Base-by-base conservation (phyloP, 345 rosid genomes). In the thale cress (Arabidopsis thaliana) region DNA sequence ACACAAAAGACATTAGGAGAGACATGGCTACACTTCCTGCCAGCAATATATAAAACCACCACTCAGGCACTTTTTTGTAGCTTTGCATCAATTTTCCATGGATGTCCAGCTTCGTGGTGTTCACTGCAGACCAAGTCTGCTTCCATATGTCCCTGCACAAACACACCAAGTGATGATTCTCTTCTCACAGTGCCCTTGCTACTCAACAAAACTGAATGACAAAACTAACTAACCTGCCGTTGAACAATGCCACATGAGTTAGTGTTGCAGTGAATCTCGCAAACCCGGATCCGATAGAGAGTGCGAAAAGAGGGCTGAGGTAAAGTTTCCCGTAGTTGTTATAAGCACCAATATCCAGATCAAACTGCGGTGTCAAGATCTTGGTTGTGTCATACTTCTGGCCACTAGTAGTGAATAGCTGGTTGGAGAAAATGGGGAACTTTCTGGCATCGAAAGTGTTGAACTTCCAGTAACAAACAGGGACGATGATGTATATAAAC, bases 271-370 rank as follows among this genome's bases (percentile, higher is more conserved):
- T 93, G 72, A 96, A 96, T 59, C 99, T 84, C 7, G 96, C 96
- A 65, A 96, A 96, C 45, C 99, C 99, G 0, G 98, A 96, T n/a
- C 96, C 99, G n/a, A 96, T 96, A 0, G 99, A 96, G 36, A 96
- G 82, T 16, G 98, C 98, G 56, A 96, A 96, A 12, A 96, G 85
- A 70, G 99, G 98, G 77, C 98, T 96, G 58, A 96, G 91, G 73
- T 96, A 96, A 68, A 96, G 93, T 84, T 96, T 96, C 42, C 96
- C 82, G 24, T 96, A 96, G 36, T 66, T 86, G 67, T 88, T 69
- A 71, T 96, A 96, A 25, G 96, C 96, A 11, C 77, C 24, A 10
- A 87, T 33, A 64, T 96, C 80, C 0, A 96, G 87, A 6, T 91
- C 86, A 74, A 75, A 93, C 20, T 87, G 79, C 0, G 85, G 85